Evolutionary conservation across 2,329 filamentous ascomycete genomes (phyloP).

Genomic region (Zasmidium citrigriseum): DNA sequence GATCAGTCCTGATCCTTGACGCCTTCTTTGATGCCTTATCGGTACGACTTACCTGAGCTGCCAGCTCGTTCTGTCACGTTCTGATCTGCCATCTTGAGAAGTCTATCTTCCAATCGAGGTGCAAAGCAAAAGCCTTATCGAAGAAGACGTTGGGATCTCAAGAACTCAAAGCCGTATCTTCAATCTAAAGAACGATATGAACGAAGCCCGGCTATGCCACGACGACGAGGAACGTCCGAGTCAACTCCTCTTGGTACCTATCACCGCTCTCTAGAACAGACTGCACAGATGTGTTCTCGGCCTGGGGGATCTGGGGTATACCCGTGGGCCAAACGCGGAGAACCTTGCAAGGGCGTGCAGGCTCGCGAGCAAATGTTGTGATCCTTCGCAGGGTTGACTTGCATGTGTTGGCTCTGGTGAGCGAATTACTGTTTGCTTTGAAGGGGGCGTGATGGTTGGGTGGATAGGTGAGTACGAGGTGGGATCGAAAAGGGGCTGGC

Average conservation of each 20-base stretch:
- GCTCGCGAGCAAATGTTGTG: neutral
- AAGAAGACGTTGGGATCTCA: too few relatives aligned
- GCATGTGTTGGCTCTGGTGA: neutral
- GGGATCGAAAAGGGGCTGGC: too few relatives aligned
- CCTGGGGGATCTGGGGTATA: neutral
- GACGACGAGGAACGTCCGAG: neutral
- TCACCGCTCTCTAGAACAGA: neutral
- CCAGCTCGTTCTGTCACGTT: neutral
- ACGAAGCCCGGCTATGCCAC: neutral
- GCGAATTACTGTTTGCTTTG: neutral
- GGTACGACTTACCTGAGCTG: neutral
- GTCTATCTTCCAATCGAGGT: neutral
- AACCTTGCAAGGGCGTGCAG: neutral
- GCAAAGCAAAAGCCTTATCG: neutral
- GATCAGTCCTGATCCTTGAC: neutral
- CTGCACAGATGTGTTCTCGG: neutral
- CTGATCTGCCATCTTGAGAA: neutral
- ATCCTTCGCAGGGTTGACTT: neutral
- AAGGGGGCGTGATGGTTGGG: neutral
- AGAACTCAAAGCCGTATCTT: too few relatives aligned
- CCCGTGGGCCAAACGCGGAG: neutral
- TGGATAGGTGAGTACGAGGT: too few relatives aligned
- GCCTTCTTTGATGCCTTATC: neutral
- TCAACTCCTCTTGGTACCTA: neutral
- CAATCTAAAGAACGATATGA: too few relatives aligned